phyloP scores from a whole-genome alignment of 305 asterid genomes.

The Solanum hybrid region DNA sequence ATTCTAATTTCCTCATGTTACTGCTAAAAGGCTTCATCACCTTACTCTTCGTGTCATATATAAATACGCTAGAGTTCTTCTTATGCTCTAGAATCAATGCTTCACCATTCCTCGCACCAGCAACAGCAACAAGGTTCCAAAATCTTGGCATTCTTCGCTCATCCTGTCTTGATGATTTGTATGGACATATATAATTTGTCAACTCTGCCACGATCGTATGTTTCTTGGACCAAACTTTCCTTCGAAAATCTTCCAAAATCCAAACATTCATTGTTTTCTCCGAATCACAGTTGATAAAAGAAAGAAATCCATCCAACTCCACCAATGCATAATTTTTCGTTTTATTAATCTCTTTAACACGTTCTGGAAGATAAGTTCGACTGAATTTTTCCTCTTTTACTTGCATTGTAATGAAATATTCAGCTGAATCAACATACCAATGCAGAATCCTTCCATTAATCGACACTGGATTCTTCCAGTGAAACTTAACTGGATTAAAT shows the following conservation, averaged over 20 bases:
- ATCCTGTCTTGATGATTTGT: not conserved
- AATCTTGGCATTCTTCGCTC: not conserved
- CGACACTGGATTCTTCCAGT: not conserved
- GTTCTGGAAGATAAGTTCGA: not conserved
- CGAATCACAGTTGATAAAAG: not conserved
- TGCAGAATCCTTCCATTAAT: not conserved
- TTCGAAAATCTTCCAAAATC: constrained; percentile 4
- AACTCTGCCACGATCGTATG: not conserved
- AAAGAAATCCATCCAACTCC: constrained; percentile 6
- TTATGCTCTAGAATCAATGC: not conserved
- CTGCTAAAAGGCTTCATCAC: constrained; percentile 1
- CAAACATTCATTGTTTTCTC: not conserved
- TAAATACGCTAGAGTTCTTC: not conserved
- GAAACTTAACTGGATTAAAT: not conserved
- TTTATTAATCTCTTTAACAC: not conserved
- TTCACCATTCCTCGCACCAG: not conserved
- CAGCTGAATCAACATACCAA: not conserved
- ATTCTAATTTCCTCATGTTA: not conserved
- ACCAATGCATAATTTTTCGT: not conserved
- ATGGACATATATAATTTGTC: not conserved
- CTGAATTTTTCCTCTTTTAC: not conserved
- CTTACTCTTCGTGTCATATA: not conserved
- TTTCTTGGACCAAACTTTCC: constrained; percentile 12
- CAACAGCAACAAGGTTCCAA: constrained; percentile 5
- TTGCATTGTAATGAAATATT: constrained; percentile 10